Conservation (phyloP, 495 filamentous ascomycete species). For the Pyrenula aspistea region DNA sequence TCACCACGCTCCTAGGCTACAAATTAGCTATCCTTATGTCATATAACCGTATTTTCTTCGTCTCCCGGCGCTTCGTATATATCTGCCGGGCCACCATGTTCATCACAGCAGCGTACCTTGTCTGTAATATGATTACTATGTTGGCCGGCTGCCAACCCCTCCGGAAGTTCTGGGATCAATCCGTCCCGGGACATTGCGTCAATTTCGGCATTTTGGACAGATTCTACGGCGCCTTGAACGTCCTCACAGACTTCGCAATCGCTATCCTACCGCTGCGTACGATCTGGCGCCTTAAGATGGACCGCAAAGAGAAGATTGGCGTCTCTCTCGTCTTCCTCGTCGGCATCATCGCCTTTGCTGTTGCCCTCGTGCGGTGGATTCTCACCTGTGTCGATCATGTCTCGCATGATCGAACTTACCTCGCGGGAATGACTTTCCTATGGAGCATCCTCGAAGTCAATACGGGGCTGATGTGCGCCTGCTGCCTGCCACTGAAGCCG, state of each 20-base stretch:
- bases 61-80: slow-evolving; percentile 22
- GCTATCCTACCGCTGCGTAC: slow-evolving; percentile 15
- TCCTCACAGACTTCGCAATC: slow-evolving; percentile 17
- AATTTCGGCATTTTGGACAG: slow-evolving; percentile 16
- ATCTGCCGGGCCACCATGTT: slow-evolving; percentile 24
- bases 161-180: slow-evolving; percentile 21
- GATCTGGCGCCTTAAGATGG: slow-evolving; percentile 16
- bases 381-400: slow-evolving; percentile 18
- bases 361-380: slow-evolving; percentile 22
- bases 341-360: slow-evolving; percentile 23
- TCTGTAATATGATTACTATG: slow-evolving; percentile 24
- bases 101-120: slow-evolving; percentile 27
- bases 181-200: slow-evolving; percentile 23
- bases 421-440: slow-evolving; percentile 19
- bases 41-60: slow-evolving; percentile 25
- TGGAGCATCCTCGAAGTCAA: slow-evolving; percentile 30
- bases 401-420: slow-evolving; percentile 19
- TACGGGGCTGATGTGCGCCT: slow-evolving; percentile 27
- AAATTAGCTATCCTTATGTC: slow-evolving; percentile 25
- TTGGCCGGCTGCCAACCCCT: slow-evolving; percentile 26
- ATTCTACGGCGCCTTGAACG: slow-evolving; percentile 15
- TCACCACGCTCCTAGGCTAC: slow-evolving; percentile 23
- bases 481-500: slow-evolving; percentile 20
- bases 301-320: slow-evolving; percentile 16
- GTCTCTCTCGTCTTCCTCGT: slow-evolving; percentile 20